Conservation (phyloP, 257 asterid genomes). For the Capsicum baccatum region DNA sequence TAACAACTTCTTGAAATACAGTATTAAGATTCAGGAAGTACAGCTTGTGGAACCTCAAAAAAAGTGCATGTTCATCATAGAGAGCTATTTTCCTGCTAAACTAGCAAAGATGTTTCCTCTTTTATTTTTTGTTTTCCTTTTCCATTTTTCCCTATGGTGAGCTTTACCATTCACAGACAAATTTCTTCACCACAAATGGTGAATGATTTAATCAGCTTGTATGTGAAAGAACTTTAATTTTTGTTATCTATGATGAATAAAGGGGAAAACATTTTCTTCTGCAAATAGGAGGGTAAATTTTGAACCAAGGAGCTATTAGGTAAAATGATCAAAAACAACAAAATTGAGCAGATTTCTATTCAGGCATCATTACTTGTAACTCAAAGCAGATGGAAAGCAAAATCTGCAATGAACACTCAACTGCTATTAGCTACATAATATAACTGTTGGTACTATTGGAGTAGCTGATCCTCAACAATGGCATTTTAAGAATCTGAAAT, state of each 20-base stretch:
- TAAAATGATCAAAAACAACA: background rate
- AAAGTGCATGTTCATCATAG: constrained; percentile 22
- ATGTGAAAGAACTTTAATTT: background rate
- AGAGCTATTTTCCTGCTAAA: background rate
- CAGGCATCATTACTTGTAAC: too few relatives aligned
- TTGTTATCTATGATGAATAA: background rate
- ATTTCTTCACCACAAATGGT: too few relatives aligned
- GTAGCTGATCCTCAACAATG: constrained; percentile 84
- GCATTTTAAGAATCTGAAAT: constrained; percentile 79
- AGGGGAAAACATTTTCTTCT: background rate
- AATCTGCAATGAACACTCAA: too few relatives aligned
- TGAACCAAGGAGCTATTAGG: background rate
- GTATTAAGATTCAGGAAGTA: background rate
- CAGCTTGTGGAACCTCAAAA: constrained; percentile 15
- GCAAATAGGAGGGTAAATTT: background rate
- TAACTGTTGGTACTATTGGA: constrained; percentile 53
- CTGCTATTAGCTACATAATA: too few relatives aligned
- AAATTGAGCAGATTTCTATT: background rate
- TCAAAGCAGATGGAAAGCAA: too few relatives aligned
- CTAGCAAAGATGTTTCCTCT: background rate
- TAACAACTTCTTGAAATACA: background rate
- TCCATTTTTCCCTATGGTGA: too few relatives aligned
- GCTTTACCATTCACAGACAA: too few relatives aligned
- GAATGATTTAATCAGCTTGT: constrained; percentile 31
- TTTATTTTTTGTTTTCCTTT: background rate